These are phyloP conservation scores for Rhizopogon roseolus DNA, from an alignment of 768 basidiomycete species.

Conservation along the genomic window DNA sequence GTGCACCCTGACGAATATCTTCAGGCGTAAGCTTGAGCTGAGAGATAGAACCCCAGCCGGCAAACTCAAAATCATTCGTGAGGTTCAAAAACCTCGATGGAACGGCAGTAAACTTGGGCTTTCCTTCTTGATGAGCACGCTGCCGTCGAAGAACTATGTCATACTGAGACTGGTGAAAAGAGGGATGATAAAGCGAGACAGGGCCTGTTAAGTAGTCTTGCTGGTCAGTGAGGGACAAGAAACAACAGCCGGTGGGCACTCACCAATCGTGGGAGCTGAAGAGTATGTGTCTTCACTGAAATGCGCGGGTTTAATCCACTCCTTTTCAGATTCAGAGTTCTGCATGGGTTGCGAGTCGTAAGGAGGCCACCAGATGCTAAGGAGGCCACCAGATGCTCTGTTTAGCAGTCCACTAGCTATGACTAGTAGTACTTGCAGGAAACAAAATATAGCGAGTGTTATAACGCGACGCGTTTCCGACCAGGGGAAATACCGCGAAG, in stretches of 20 bases:
- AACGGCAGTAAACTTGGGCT: conserved; percentile 31
- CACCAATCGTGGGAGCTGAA: neutral
- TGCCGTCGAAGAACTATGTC: conserved; percentile 60
- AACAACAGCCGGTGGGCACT: neutral
- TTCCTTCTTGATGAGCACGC: conserved; percentile 41
- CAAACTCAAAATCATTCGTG: conserved; percentile 62
- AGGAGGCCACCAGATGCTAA: no score
- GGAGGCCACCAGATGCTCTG: no score
- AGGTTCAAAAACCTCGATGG: conserved; percentile 64
- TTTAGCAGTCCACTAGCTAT: no score
- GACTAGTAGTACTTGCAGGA: no score
- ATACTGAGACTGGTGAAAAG: conserved; percentile 45
- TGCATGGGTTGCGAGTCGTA: no score
- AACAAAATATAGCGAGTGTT: no score
- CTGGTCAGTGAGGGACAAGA: neutral
- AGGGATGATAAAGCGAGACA: conserved; percentile 25
- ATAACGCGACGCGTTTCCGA: no score
- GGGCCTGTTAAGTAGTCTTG: neutral
- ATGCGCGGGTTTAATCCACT: neutral
- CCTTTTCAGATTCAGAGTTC: no score
- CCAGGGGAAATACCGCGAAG: no score
- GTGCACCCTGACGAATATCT: conserved; percentile 33
- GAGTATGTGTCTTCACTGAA: neutral
- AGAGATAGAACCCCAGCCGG: conserved; percentile 60
- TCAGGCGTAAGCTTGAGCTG: conserved; percentile 40